Percentiles rank a stretch among this genome's conserved stretches.
These are phyloP conservation scores for Kodamaea lidongshanica DNA, from an alignment of 805 yeast genomes.

Conservation along the genomic window DNA sequence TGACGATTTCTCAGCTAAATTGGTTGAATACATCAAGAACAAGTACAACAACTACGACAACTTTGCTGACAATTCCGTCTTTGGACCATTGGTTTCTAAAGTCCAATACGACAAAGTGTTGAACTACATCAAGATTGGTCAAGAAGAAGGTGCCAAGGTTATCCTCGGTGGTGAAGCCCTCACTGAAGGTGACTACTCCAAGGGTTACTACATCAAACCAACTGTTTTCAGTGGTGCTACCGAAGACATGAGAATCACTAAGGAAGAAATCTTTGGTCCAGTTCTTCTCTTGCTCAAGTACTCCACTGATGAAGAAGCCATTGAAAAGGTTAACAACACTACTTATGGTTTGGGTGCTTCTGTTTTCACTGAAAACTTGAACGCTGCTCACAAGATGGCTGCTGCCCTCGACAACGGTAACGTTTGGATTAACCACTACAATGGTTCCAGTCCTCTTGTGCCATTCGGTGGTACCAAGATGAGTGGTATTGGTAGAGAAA, in stretches of 20 bases:
- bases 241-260: constrained; percentile 57
- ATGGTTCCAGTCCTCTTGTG: constrained; percentile 36
- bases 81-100: constrained; percentile 61
- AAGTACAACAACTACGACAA: constrained; percentile 54
- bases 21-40: constrained; percentile 40
- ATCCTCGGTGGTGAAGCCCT: constrained; percentile 38
- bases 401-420: constrained; percentile 40
- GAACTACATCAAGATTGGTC: constrained; percentile 37
- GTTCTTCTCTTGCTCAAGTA: constrained; percentile 68
- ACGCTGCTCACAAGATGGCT: constrained; percentile 60
- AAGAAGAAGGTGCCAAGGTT: constrained; percentile 39
- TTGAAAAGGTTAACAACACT: constrained; percentile 63
- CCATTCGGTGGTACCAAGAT: constrained; percentile 36
- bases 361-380: constrained; percentile 64
- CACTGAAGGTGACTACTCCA: constrained; percentile 30
- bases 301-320: constrained; percentile 59
- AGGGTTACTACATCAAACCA: constrained; percentile 69
- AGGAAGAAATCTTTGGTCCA: constrained; percentile 87
- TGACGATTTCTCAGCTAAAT: constrained; percentile 44
- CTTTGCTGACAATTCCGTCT: constrained; percentile 39
- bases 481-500: constrained; percentile 38
- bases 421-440: constrained; percentile 43
- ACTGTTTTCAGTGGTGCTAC: constrained; percentile 69
- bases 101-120: constrained; percentile 47
- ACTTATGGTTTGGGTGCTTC: constrained; percentile 80